Evolutionary conservation across 1,139 yeast genomes (phyloP).

Genomic region (Candida glucosophila): DNA sequence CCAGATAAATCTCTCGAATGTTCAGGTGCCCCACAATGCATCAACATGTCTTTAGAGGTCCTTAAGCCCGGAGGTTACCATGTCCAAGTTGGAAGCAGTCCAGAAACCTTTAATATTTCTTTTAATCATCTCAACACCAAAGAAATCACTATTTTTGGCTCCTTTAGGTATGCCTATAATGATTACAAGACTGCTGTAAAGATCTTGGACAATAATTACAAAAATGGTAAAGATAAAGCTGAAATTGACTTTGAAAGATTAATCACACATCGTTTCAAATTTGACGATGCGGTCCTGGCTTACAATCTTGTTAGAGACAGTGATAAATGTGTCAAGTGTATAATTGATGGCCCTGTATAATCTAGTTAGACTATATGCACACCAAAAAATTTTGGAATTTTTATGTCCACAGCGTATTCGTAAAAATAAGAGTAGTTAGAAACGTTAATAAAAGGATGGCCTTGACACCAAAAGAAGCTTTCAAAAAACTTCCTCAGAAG

Average conservation of each 20-base stretch:
- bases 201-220: conserved; percentile 51
- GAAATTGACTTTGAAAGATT: conserved; percentile 42
- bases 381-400: neutral
- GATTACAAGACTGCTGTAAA: conserved; percentile 73
- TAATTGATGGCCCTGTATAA: conserved; percentile 35
- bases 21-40: conserved; percentile 66
- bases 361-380: conserved; percentile 1
- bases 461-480: conserved; percentile 30
- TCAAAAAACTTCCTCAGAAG: conserved; percentile 58
- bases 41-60: conserved; percentile 51
- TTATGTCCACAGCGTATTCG: neutral
- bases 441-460: conserved; percentile 9
- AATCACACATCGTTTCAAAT: conserved; percentile 70
- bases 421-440: neutral
- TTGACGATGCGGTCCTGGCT: conserved; percentile 72
- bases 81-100: conserved; percentile 75
- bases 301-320: conserved; percentile 58
- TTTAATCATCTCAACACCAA: conserved; percentile 62
- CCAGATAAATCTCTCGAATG: conserved; percentile 65
- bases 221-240: conserved; percentile 46
- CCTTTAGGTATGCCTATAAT: conserved; percentile 74
- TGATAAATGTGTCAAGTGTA: conserved; percentile 35
- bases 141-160: conserved; percentile 65
- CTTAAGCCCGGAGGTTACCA: conserved; percentile 56
- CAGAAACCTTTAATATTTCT: conserved; percentile 61